Evolutionary conservation across 345 rosid genomes (phyloP).

Genomic region (Aegle marmelos): DNA sequence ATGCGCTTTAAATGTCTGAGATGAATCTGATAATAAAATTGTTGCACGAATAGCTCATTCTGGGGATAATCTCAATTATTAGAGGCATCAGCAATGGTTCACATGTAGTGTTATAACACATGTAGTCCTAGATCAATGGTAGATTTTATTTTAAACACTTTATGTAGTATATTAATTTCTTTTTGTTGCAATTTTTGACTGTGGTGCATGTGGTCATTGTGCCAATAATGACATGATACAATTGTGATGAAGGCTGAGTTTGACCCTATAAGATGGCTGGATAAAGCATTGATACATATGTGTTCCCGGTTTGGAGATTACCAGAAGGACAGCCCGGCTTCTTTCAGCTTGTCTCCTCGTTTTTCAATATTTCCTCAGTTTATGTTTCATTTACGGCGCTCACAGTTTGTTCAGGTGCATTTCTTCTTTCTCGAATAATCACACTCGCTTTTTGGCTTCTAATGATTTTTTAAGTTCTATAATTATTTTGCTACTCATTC

Average conservation of each 20-base stretch:
- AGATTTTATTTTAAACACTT: background rate
- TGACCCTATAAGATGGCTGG: slow-evolving; percentile 94
- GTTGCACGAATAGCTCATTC: background rate
- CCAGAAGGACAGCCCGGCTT: slow-evolving; percentile 73
- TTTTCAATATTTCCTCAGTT: slow-evolving; percentile 86
- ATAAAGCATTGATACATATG: slow-evolving; percentile 76
- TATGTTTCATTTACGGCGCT: slow-evolving; percentile 87
- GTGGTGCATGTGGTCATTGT: background rate
- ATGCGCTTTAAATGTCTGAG: background rate
- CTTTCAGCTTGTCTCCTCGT: slow-evolving; percentile 80
- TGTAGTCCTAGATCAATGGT: background rate
- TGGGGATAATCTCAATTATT: background rate
- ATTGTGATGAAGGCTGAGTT: slow-evolving; percentile 64
- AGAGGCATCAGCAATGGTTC: background rate
- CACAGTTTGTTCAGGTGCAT: slow-evolving; percentile 93
- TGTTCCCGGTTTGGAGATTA: slow-evolving; percentile 89
- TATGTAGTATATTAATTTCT: background rate
- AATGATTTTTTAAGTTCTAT: background rate
- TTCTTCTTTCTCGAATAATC: background rate
- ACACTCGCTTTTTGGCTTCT: background rate
- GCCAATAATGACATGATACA: slow-evolving; percentile 14
- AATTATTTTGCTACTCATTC: background rate
- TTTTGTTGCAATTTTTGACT: background rate
- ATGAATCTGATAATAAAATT: background rate
- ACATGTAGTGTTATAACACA: background rate